Evolutionary conservation across 306 rosid species (phyloP).

Genomic region (Amphicarpaea edgeworthii): DNA sequence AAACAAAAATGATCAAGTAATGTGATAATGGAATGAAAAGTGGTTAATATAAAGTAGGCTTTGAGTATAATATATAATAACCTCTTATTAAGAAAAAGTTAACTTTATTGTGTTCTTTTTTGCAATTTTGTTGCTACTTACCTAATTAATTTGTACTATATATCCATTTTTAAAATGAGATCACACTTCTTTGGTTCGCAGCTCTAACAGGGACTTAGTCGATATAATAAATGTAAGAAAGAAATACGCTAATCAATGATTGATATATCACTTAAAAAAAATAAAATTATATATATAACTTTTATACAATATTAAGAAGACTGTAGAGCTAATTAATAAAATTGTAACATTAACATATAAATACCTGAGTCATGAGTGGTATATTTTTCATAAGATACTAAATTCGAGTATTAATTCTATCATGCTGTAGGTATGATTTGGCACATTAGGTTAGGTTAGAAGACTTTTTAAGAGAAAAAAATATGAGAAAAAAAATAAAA

Average conservation of each 20-base stretch:
- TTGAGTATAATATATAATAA: neutral
- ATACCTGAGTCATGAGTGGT: neutral
- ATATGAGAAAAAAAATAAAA: too few species aligned
- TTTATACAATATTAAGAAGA: neutral
- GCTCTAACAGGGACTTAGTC: too few species aligned
- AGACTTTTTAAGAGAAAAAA: too few species aligned
- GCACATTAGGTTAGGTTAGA: too few species aligned
- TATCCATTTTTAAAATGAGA: neutral
- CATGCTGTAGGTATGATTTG: too few species aligned
- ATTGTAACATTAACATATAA: neutral
- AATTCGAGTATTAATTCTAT: too few species aligned
- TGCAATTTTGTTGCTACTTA: neutral
- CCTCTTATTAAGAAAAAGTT: conserved; percentile 9
- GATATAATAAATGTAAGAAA: too few species aligned
- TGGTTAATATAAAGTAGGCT: neutral
- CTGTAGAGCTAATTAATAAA: neutral
- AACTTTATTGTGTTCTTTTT: neutral
- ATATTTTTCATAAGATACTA: too few species aligned
- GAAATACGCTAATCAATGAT: too few species aligned
- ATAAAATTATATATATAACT: too few species aligned
- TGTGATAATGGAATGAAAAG: conserved; percentile 29
- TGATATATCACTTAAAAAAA: too few species aligned
- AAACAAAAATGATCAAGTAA: conserved; percentile 9
- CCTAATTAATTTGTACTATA: neutral
- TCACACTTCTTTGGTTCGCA: neutral